Evolutionary conservation across 192 early-diverging fungal species (phyloP).

Genomic region (Phlyctochytrium planicorne): DNA sequence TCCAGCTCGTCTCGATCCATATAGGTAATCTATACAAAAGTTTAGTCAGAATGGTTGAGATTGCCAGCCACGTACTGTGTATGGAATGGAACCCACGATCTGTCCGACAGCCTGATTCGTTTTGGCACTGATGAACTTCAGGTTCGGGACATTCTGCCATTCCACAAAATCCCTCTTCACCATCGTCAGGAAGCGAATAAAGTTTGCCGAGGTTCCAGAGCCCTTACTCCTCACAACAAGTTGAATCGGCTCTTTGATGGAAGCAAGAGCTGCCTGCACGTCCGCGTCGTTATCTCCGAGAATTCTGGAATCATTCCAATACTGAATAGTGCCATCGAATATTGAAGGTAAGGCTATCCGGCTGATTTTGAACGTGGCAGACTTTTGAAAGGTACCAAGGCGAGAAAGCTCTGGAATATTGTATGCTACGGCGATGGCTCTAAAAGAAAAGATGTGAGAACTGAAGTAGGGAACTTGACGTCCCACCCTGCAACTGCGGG

Average conservation of each 20-base stretch:
- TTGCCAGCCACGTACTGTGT: not conserved
- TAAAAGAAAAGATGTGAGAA: not conserved
- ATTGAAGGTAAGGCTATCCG: conserved; percentile 15
- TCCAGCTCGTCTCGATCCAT: conserved; percentile 24
- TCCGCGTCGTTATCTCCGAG: not conserved
- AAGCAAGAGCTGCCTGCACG: not conserved
- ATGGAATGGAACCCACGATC: conserved; percentile 10
- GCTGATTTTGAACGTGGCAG: conserved; percentile 6
- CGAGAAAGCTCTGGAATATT: not conserved
- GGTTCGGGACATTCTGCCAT: not conserved
- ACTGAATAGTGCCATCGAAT: conserved; percentile 12
- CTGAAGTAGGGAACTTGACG: not conserved
- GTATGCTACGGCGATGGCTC: not conserved
- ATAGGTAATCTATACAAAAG: conserved; percentile 4
- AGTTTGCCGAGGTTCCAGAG: conserved; percentile 17
- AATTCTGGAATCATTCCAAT: conserved; percentile 19
- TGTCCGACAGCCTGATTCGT: conserved; percentile 18
- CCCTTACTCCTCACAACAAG: conserved; percentile 13
- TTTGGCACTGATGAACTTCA: conserved; percentile 5
- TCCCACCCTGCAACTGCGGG: not conserved
- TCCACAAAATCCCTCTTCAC: not conserved
- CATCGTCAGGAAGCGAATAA: not conserved
- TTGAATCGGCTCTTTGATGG: conserved; percentile 9
- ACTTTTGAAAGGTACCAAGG: not conserved
- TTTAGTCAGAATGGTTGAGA: not conserved